Evolutionary conservation across 305 asterid genomes (phyloP).

Genomic region (Fraxinus velutina): DNA sequence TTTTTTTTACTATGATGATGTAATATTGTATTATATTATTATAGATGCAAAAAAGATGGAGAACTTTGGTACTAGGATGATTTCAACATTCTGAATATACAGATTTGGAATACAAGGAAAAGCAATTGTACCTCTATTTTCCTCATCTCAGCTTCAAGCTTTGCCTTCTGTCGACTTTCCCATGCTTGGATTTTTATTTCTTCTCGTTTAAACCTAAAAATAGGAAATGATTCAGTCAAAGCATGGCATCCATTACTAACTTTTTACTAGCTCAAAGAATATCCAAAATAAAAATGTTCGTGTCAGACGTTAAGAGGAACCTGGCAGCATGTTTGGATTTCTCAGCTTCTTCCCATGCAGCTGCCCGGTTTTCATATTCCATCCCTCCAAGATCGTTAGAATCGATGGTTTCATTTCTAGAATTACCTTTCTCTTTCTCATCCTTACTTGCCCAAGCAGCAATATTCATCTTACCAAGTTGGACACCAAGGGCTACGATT

Average conservation of each 20-base stretch:
- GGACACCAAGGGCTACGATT: slow-evolving; percentile 86
- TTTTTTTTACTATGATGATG: neutral
- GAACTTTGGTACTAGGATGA: neutral
- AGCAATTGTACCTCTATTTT: slow-evolving; percentile 62
- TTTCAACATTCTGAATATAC: neutral
- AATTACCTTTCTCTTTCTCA: slow-evolving; percentile 45
- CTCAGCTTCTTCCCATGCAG: slow-evolving; percentile 93
- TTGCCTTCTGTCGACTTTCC: slow-evolving; percentile 90
- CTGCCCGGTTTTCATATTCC: slow-evolving; percentile 75
- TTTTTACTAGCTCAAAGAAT: slow-evolving; percentile 2
- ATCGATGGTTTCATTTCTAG: slow-evolving; percentile 31
- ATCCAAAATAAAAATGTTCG: neutral
- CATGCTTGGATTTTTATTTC: slow-evolving; percentile 89
- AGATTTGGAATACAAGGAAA: neutral
- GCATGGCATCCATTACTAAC: neutral
- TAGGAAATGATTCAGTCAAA: neutral
- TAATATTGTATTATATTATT: neutral
- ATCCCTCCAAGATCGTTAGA: slow-evolving; percentile 47
- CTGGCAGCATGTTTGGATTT: slow-evolving; percentile 78
- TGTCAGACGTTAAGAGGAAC: slow-evolving; percentile 30
- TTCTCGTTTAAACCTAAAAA: slow-evolving; percentile 72
- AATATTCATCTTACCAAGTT: slow-evolving; percentile 89
- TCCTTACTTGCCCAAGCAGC: slow-evolving; percentile 99
- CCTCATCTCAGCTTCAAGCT: slow-evolving; percentile 92
- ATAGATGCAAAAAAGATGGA: neutral